A percentile compares a stretch with the other conserved stretches of the same genome.
phyloP scores from a whole-genome alignment of 441 rosid species.

The Gossypium schwendimanii region DNA sequence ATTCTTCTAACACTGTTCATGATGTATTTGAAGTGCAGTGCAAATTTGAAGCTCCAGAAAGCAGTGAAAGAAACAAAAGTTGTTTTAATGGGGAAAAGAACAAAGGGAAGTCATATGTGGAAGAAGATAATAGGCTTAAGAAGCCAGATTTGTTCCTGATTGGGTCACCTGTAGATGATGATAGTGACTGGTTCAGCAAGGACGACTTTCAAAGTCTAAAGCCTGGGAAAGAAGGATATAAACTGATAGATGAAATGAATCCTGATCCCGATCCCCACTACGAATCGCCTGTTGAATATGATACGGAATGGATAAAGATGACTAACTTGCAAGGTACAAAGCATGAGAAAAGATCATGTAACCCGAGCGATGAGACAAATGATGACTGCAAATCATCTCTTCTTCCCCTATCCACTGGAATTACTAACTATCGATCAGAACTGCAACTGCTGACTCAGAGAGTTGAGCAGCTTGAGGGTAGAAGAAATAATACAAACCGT shows the following conservation, averaged over 20 bases:
- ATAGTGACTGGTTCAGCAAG: constrained; percentile 25
- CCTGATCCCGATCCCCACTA: constrained; percentile 1
- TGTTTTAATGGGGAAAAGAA: constrained; percentile 11
- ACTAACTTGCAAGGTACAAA: constrained; percentile 17
- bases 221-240: background rate
- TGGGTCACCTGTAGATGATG: constrained; percentile 9
- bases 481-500: constrained; percentile 20
- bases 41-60: constrained; percentile 38
- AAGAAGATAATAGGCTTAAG: constrained; percentile 27
- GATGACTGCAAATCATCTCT: constrained; percentile 19
- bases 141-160: constrained; percentile 26
- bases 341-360: constrained; percentile 29
- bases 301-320: constrained; percentile 25
- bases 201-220: background rate
- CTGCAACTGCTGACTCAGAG: constrained; percentile 37
- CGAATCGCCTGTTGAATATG: background rate
- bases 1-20: constrained; percentile 34
- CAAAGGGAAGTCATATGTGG: constrained; percentile 12
- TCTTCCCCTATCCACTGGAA: constrained; percentile 4
- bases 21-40: constrained; percentile 48
- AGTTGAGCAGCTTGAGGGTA: constrained; percentile 55
- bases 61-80: constrained; percentile 19
- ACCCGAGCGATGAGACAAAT: constrained; percentile 26
- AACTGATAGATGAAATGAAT: constrained; percentile 1
- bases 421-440: constrained; percentile 27